Percentiles rank a stretch among this genome's conserved stretches.
Conservation (phyloP, 805 yeast genomes). For the Kluyveromyces starmeri region DNA sequence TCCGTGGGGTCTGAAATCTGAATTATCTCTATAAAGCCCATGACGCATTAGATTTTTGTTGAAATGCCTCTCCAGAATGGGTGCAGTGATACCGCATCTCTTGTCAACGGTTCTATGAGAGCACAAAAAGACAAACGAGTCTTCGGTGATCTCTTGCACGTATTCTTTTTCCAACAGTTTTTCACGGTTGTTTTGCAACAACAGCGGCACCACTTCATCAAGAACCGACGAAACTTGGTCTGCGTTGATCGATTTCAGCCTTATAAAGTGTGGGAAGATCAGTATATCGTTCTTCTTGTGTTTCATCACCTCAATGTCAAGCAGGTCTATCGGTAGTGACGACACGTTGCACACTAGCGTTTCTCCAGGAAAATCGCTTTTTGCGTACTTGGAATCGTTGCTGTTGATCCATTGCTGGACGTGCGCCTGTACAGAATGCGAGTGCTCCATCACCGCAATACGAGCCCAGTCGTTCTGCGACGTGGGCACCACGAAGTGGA, state of each 20-base stretch:
- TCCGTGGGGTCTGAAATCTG: slow-evolving; percentile 71
- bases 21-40: slow-evolving; percentile 65
- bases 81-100: slow-evolving; percentile 91
- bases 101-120: slow-evolving; percentile 90
- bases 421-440: slow-evolving; percentile 38
- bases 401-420: slow-evolving; percentile 34
- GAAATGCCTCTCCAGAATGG: slow-evolving; percentile 72
- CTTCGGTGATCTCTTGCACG: slow-evolving; percentile 33
- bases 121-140: slow-evolving; percentile 61
- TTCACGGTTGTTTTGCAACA: slow-evolving; percentile 25
- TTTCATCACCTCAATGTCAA: slow-evolving; percentile 35
- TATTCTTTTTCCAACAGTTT: slow-evolving; percentile 18
- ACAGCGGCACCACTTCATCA: slow-evolving; percentile 34
- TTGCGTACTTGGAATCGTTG: slow-evolving; percentile 18
- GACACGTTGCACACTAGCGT: slow-evolving; percentile 33
- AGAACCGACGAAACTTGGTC: slow-evolving; percentile 38
- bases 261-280: slow-evolving; percentile 64
- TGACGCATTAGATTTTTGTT: slow-evolving; percentile 62
- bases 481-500: slow-evolving; percentile 76
- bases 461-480: slow-evolving; percentile 81
- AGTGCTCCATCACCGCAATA: slow-evolving; percentile 45
- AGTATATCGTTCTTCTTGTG: slow-evolving; percentile 50
- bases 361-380: slow-evolving; percentile 27
- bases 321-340: slow-evolving; percentile 41
- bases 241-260: slow-evolving; percentile 46